Evolutionary conservation across 2,329 filamentous ascomycete species (phyloP), one percentile per base, ranked within the genome.

Genomic region (Dothidotthia symphoricarpi): DNA sequence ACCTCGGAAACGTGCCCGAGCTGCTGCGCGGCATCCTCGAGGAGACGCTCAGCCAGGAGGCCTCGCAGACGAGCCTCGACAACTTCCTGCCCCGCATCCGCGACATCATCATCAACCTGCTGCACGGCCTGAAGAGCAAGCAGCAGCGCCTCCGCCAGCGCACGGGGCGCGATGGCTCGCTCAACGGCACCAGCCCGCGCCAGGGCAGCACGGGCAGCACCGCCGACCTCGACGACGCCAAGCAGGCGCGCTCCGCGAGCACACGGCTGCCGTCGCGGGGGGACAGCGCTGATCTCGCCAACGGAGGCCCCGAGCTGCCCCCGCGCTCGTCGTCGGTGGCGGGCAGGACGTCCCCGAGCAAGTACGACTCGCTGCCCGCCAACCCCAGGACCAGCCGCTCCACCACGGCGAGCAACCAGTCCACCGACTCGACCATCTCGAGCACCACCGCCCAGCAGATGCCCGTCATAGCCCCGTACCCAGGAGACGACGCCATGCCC

Each of bases 21-120:
- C 75, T 90, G 42, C 72, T 98, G 47, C 83, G 93, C 55, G 83
- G 83, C 43, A 97, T 98, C 40, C 78, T 98, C 37, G 93, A 98
- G 68, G 87, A 95, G 40, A 98, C 93, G 1, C 76, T 98, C 24
- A 97, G 91, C 67, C 93, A 98, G 63, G 90, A 97, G 69, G 93
- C 93, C 4, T 96, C 88, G 54, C 83, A 90, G 33, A 85, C 94
- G 63, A 96, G 90, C 66, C 76, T 98, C 44, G 93, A 98, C 66
- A 86, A 86, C 64, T 98, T 95, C 66, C 74, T 98, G 22, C 93
- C 93, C 1, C 82, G 86, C 42, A 98, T 98, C 66, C 83, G 93
- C 56, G 93, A 98, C 67, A 98, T 98, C 59, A 98, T 98, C 63
- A 97, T 98, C 68, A 96, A 95, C 63, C 75, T 98, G 19, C 78